phyloP scores from a whole-genome alignment of 2,329 filamentous ascomycete genomes.

The Pseudogymnoascus sp. region DNA sequence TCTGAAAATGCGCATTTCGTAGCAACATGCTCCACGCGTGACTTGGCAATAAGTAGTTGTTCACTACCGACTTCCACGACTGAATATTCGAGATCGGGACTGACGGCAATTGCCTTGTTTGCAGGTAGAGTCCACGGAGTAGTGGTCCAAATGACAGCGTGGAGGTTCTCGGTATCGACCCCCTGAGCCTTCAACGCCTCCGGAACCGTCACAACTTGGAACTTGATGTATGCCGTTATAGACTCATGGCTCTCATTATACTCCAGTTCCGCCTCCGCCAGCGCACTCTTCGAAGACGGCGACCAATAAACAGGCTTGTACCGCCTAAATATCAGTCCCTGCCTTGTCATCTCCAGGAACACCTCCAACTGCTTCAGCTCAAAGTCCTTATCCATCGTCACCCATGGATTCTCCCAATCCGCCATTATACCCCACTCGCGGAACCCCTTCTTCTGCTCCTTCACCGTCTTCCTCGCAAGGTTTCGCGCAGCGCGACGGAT shows the following conservation, averaged over 20 bases:
- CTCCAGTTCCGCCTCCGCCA: slow-evolving; percentile 79
- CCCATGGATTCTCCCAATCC: slow-evolving; percentile 70
- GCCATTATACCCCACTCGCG: slow-evolving; percentile 69
- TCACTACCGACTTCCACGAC: slow-evolving; percentile 51
- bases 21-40: slow-evolving; percentile 54
- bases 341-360: slow-evolving; percentile 66
- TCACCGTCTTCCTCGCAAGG: slow-evolving; percentile 60
- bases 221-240: slow-evolving; percentile 69
- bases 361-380: slow-evolving; percentile 68
- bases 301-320: slow-evolving; percentile 86
- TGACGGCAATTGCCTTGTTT: slow-evolving; percentile 81
- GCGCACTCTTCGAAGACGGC: slow-evolving; percentile 66
- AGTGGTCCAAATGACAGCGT: slow-evolving; percentile 95
- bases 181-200: slow-evolving; percentile 36
- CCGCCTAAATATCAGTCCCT: slow-evolving; percentile 66
- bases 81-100: slow-evolving; percentile 65
- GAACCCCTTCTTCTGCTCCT: slow-evolving; percentile 67
- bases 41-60: slow-evolving; percentile 64
- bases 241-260: slow-evolving; percentile 70
- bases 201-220: slow-evolving; percentile 52
- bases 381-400: slow-evolving; percentile 69
- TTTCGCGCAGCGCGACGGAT: slow-evolving; percentile 57
- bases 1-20: slow-evolving; percentile 34
- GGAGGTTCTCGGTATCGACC: slow-evolving; percentile 35
- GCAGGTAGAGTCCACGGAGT: slow-evolving; percentile 96